A percentile compares a stretch with the other conserved stretches of the same genome.
Evolutionary conservation across 768 basidiomycete genomes (phyloP).

Genomic region (Tylopilus rubrobrunneus): DNA sequence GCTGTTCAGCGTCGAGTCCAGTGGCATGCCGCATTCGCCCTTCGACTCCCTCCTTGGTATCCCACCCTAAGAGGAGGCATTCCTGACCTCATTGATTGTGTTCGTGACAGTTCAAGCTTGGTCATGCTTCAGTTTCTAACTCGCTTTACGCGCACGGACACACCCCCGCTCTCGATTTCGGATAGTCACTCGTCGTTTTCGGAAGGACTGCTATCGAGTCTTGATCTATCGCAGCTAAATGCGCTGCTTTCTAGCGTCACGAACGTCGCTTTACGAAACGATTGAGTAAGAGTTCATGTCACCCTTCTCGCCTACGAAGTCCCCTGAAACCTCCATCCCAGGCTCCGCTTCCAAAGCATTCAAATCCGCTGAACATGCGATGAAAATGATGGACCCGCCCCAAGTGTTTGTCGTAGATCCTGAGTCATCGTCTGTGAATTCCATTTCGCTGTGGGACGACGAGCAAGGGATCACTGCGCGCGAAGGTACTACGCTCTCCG

Average conservation of each 20-base stretch:
- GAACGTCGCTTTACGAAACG: conserved; percentile 72
- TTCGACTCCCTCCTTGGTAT: conserved; percentile 81
- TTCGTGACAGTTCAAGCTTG: conserved; percentile 33
- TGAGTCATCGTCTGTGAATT: too few species aligned
- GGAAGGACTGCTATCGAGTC: conserved; percentile 73
- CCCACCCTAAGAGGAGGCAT: conserved; percentile 65
- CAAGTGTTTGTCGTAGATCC: too few species aligned
- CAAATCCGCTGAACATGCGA: conserved; percentile 4
- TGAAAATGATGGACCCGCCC: conserved; percentile 30
- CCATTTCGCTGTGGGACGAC: too few species aligned
- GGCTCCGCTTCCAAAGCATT: conserved; percentile 31
- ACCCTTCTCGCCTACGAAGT: conserved; percentile 23
- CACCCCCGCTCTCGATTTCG: conserved; percentile 65
- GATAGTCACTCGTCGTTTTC: conserved; percentile 64
- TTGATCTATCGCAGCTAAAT: conserved; percentile 64
- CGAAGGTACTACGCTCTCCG: too few species aligned
- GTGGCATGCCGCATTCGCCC: conserved; percentile 57
- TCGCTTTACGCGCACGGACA: conserved; percentile 41
- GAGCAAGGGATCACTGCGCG: too few species aligned
- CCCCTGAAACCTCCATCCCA: conserved; percentile 16
- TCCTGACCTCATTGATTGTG: conserved; percentile 56
- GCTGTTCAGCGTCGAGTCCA: conserved; percentile 75
- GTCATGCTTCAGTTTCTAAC: neutral
- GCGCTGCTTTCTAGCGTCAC: conserved; percentile 55
- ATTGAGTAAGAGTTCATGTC: conserved; percentile 63